Base-by-base conservation (phyloP, 2,329 filamentous ascomycete species). In the Epichloe elymi region DNA sequence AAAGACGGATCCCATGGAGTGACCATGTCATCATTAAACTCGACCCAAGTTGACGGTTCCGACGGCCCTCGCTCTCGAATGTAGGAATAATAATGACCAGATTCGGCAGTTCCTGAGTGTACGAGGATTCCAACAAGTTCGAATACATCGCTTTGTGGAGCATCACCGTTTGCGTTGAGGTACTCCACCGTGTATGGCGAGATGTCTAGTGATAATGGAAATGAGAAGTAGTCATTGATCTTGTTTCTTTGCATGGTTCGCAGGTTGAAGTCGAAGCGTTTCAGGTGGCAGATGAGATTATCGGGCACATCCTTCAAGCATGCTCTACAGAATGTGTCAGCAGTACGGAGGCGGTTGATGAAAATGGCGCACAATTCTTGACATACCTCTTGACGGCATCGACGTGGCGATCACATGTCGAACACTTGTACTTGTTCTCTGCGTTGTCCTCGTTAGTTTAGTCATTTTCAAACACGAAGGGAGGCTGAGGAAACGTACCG, bases 391-490 rank as follows among this genome's bases (percentile, higher is more conserved):
- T 96, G 57, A 97, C 88, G 19, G 93, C 93, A 66, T 96, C 86
- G 15, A 98, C 93, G 59, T 93, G 86, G 11, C 80, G 80, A 55
- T 88, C 86, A 64, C 93, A 98, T 4, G 81, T 85, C 33, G 89
- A 90, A 68, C 93, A 98, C 57, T 94, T 95, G 73, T 97, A 98
- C 69, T 95, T 96, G 72, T 98, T 97, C 60, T 95, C 89, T 84
- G 57, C 14, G 45, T n/a, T 46, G 8, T 3, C 8, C n/a, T 30
- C 23, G 20, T 45, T 38, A 41, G 43, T 46, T 15, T 30, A 36
- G 10, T 12, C 30, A 23, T 8, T 2, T 15, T 7, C 17, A 14
- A 15, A 20, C 15, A 44, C 23, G 7, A 5, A 7, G 15, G 2
- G 14, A 15, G 8, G 39, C 3, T 33, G 4, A 10, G 17, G 11